Evolutionary conservation across 2,329 filamentous ascomycete genomes (phyloP), one percentile per base, ranked within the genome.

Genomic region (Fusarium illudens): DNA sequence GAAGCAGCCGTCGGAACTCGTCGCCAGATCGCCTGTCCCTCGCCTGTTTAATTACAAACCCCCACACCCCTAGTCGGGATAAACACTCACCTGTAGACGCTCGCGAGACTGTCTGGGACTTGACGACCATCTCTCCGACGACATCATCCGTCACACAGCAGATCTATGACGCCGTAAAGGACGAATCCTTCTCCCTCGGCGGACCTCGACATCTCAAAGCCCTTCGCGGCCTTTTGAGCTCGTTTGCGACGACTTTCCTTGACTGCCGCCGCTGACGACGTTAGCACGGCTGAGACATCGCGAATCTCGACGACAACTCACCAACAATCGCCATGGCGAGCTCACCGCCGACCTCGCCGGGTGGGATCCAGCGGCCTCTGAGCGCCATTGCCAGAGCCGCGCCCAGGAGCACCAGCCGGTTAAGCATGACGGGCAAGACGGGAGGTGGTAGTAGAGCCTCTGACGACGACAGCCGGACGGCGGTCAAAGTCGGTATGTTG

Each of bases 401-500:
- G 42, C 86, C 84, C 20, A 80, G 93, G 78, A 96, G 92, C 77
- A 92, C 86, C 72, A 97, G 93, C 81, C 92, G 94, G 72, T 84
- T 97, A 86, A 97, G 93, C 82, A 91, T 91, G 83, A 90, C 86
- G 74, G 92, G 92, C 82, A 95, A 92, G 79, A 90, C 88, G 54
- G 89, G 88, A 75, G 89, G 85, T 54, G 91, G 89, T 67, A 97
- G 93, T 81, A 88, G 93, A 76, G 90, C 91, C 22, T 97, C 94
- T 0, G 94, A 97, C 75, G 94, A 97, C 73, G 94, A 97, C 78
- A 87, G 86, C 67, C 94, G 92, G 78, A 97, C 94, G 7, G 92
- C 94, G 25, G 94, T 97, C 81, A 96, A 93, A 95, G 94, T 97
- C 78, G 94, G 94, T 97, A 87, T 74, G 94, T 92, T 71, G 65